phyloP scores from a whole-genome alignment of 2,329 filamentous ascomycete species.

The Xylariaceae sp. region DNA sequence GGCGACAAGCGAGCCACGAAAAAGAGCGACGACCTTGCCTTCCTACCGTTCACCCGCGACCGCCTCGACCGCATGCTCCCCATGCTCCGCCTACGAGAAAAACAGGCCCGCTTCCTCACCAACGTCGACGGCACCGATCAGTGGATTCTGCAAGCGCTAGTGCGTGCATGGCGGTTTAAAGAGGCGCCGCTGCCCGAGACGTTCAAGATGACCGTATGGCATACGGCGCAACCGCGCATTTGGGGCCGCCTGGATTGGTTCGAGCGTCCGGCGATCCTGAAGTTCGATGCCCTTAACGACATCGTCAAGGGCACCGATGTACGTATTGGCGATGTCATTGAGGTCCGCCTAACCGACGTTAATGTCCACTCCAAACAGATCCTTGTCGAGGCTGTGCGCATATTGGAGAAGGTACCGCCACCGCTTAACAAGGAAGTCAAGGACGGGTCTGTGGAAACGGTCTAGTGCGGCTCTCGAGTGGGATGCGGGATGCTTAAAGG shows the following conservation, averaged over 20 bases:
- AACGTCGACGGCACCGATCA: conserved; percentile 52
- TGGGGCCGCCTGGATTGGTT: conserved; percentile 58
- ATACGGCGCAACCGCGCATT: conserved; percentile 43
- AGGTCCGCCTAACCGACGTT: conserved; percentile 60
- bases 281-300: conserved; percentile 46
- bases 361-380: conserved; percentile 56
- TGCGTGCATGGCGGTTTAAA: conserved; percentile 63
- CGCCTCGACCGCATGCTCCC: conserved; percentile 54
- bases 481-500: neutral
- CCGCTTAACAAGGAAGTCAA: too few relatives aligned
- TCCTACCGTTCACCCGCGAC: conserved; percentile 53
- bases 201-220: conserved; percentile 55
- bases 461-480: neutral
- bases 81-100: conserved; percentile 59
- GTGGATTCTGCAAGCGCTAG: conserved; percentile 65
- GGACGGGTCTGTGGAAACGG: neutral
- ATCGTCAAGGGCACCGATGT: conserved; percentile 50
- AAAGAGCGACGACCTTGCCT: conserved; percentile 26
- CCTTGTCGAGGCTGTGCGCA: conserved; percentile 51
- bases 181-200: conserved; percentile 54
- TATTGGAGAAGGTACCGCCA: conserved; percentile 36
- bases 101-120: conserved; percentile 52
- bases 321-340: conserved; percentile 57
- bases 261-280: conserved; percentile 51
- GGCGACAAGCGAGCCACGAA: conserved; percentile 35